Evolutionary conservation across 306 rosid species (phyloP), one percentile per base, ranked within the genome.

Genomic region (Castanopsis chinensis): DNA sequence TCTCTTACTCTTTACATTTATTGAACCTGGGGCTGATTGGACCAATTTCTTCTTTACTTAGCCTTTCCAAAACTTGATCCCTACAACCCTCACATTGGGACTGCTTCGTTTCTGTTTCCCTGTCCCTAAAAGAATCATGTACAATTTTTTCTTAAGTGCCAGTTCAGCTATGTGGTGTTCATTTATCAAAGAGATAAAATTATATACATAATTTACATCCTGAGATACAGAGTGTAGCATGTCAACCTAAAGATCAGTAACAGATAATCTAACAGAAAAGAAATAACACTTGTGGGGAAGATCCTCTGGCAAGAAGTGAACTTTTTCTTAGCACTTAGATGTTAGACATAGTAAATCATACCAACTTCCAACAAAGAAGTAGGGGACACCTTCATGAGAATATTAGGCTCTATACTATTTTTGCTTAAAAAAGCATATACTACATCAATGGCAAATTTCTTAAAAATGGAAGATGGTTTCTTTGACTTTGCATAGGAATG

Each of bases 291-390:
- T 64, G 45, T 30, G 21, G 7, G 49, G 56, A 68, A 56, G 59
- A 78, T 55, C 71, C 43, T 60, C 73, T 35, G 45, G 63, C n/a
- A 13, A 17, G 73, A 17, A 52, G 30, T 33, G 18, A 2, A 9
- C 54, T 56, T 72, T 20, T 6, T 67, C 27, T 56, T 10, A 51
- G 33, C 33, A 71, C 21, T 25, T 21, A 79, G 64, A 76, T 68
- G 69, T 85, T 80, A 93, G 64, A 93, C 95, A 77, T 88, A 80
- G 80, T 91, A 93, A 35, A 89, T 76, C 97, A 93, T 93, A 63
- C 98, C 98, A 63, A 91, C 95, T 81, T 93, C 97, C 15, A 93
- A 75, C 87, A 89, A 82, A 71, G 93, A 90, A 69, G 93, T 84
- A 51, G 86, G 92, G 78, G 91, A 88, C 54, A 91, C 90, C 15